phyloP scores from a whole-genome alignment of 2,329 filamentous ascomycete species.

The Fusarium equiseti region DNA sequence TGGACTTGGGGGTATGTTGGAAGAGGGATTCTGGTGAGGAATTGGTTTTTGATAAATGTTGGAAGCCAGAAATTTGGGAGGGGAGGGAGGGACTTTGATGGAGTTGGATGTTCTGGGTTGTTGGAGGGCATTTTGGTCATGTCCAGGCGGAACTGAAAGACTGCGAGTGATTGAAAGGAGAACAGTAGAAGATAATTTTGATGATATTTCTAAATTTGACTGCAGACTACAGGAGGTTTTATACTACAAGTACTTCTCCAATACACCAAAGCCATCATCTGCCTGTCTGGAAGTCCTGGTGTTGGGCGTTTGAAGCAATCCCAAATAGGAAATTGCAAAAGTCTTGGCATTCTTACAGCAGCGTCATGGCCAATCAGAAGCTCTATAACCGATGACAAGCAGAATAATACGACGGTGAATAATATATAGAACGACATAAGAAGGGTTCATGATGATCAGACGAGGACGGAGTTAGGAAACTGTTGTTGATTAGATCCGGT shows the following conservation, averaged over 20 bases:
- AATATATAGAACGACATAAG: not conserved
- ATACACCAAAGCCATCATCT: no score
- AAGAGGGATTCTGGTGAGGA: slow-evolving; percentile 38
- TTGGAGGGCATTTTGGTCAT: slow-evolving; percentile 22
- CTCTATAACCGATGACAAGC: not conserved
- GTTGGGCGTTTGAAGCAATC: not conserved
- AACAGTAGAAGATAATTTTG: accelerated
- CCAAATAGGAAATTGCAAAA: slow-evolving; percentile 35
- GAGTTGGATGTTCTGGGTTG: not conserved
- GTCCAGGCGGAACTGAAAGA: not conserved
- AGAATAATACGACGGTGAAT: not conserved
- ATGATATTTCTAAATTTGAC: not conserved
- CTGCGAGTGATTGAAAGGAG: not conserved
- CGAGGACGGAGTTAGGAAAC: not conserved
- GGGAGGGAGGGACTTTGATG: slow-evolving; percentile 23
- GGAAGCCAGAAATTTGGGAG: slow-evolving; percentile 21
- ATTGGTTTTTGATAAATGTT: slow-evolving; percentile 41
- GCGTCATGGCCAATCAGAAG: slow-evolving; percentile 29
- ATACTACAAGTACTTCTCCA: not conserved
- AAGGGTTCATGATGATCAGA: accelerated
- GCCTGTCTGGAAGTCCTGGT: not conserved
- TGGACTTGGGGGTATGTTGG: slow-evolving; percentile 31
- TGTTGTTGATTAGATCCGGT: not conserved
- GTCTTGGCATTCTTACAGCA: slow-evolving; percentile 30
- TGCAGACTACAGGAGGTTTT: not conserved